These are phyloP conservation scores for Soucietia sequanensis DNA, from an alignment of 805 yeast genomes.

Conservation along the genomic window DNA sequence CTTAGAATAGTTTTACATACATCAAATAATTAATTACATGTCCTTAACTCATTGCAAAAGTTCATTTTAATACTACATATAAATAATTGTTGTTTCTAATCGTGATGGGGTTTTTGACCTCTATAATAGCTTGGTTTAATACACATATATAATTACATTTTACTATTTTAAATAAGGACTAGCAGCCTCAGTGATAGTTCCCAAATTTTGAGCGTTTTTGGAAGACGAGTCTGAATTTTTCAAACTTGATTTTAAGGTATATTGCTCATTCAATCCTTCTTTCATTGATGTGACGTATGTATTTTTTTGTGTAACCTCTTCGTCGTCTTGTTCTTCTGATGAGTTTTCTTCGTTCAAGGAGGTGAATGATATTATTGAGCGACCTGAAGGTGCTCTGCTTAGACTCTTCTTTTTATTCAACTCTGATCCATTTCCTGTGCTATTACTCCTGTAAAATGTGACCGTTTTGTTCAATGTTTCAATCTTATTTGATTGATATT, in stretches of 20 bases:
- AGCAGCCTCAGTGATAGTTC: conserved; percentile 21
- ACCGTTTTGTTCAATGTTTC: conserved; percentile 39
- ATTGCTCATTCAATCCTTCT: not conserved
- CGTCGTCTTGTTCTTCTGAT: conserved; percentile 20
- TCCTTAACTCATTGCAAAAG: too few species aligned
- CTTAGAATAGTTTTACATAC: too few species aligned
- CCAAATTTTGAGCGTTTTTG: conserved; percentile 10
- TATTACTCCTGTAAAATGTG: conserved; percentile 36
- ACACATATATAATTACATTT: too few species aligned
- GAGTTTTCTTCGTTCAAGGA: conserved; percentile 23
- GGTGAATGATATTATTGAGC: conserved; percentile 27
- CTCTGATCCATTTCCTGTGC: conserved; percentile 14
- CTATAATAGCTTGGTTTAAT: too few species aligned
- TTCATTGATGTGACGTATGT: not conserved
- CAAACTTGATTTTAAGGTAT: not conserved
- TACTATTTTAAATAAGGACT: conserved; percentile 9
- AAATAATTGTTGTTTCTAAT: too few species aligned
- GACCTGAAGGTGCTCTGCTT: conserved; percentile 28
- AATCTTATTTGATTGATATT: conserved; percentile 29
- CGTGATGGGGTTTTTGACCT: not conserved
- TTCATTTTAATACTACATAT: too few species aligned
- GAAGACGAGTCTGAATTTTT: conserved; percentile 11
- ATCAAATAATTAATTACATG: too few species aligned
- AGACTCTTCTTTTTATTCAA: conserved; percentile 15
- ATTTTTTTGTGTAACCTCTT: conserved; percentile 8